Evolutionary conservation across 148 eudicot species (phyloP).

Genomic region (Spergularia marina): DNA sequence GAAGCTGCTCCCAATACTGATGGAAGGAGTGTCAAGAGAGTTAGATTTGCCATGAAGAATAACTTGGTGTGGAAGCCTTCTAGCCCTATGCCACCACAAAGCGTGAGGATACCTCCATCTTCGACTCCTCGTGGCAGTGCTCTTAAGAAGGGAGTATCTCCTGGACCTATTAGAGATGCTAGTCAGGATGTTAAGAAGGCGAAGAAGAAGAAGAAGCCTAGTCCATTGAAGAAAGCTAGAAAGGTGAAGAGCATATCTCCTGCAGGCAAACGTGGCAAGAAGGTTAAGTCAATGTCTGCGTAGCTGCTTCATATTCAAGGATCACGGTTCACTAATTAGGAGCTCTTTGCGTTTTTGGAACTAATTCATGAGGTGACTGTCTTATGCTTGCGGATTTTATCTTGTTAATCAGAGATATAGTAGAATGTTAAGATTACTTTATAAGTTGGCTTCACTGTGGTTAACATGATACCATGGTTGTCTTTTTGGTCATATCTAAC

Average conservation of each 20-base stretch:
- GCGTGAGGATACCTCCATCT: conserved; percentile 83
- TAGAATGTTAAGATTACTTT: conserved; percentile 13
- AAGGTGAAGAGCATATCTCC: conserved; percentile 53
- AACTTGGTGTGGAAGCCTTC: conserved; percentile 92
- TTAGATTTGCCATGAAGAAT: conserved; percentile 81
- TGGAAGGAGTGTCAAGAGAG: conserved; percentile 68
- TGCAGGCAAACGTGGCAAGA: conserved; percentile 46
- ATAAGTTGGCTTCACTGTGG: conserved; percentile 18
- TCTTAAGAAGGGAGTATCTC: conserved; percentile 78
- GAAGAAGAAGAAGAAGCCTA: conserved; percentile 51
- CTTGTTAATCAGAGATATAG: conserved; percentile 17
- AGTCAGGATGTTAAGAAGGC: conserved; percentile 44
- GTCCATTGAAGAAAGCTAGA: conserved; percentile 46
- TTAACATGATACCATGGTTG: conserved; percentile 13
- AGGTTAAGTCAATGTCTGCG: conserved; percentile 38
- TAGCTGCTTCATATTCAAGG: conserved; percentile 20
- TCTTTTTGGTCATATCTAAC: conserved; percentile 7
- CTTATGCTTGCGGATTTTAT: conserved; percentile 16
- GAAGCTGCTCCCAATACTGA: conserved; percentile 32
- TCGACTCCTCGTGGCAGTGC: conserved; percentile 94
- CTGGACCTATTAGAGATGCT: conserved; percentile 77
- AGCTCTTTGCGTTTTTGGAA: background rate
- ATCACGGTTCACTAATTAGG: conserved; percentile 11
- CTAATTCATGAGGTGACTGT: conserved; percentile 31
- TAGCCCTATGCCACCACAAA: conserved; percentile 80